These are phyloP conservation scores for Groenewaldozyma sp. DNA, from an alignment of 1,139 yeast species.

Conservation along the genomic window DNA sequence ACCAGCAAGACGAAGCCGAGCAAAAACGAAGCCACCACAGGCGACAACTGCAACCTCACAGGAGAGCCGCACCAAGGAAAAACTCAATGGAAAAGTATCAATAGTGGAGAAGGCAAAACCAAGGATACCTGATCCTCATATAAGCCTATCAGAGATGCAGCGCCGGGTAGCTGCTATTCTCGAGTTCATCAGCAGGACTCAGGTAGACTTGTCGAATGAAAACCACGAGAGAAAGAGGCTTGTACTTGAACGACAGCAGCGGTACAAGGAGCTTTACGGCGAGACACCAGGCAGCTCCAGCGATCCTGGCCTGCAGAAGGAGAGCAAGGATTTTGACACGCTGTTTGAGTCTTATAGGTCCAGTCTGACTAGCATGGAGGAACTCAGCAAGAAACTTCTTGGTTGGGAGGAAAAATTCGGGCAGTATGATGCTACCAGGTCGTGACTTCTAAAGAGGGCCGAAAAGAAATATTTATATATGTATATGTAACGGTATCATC, in stretches of 20 bases:
- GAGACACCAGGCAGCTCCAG: constrained; percentile 1
- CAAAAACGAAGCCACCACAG: constrained; percentile 1
- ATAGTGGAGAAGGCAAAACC: constrained; percentile 46
- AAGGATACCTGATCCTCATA: constrained; percentile 65
- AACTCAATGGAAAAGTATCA: background rate
- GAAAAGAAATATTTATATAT: background rate
- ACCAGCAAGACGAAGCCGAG: constrained; percentile 2
- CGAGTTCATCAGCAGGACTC: constrained; percentile 83
- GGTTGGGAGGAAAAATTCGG: constrained; percentile 75
- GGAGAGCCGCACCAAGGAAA: background rate
- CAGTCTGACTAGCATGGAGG: constrained; percentile 58
- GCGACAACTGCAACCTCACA: background rate
- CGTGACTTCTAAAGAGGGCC: background rate
- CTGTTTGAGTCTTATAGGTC: constrained; percentile 44
- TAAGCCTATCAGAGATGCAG: constrained; percentile 71
- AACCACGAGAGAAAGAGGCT: constrained; percentile 46
- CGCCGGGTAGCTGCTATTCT: constrained; percentile 82
- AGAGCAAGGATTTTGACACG: constrained; percentile 26
- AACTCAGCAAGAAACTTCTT: constrained; percentile 55
- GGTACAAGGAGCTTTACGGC: constrained; percentile 11
- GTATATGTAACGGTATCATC: background rate
- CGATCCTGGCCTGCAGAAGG: too few relatives aligned
- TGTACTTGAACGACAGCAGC: constrained; percentile 24
- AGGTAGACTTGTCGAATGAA: constrained; percentile 68
- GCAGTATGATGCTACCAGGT: constrained; percentile 25